A percentile compares a stretch with the other conserved stretches of the same genome.
Evolutionary conservation across 352 stramenopile genomes (phyloP).

Genomic region (Phytophthora palmivora): DNA sequence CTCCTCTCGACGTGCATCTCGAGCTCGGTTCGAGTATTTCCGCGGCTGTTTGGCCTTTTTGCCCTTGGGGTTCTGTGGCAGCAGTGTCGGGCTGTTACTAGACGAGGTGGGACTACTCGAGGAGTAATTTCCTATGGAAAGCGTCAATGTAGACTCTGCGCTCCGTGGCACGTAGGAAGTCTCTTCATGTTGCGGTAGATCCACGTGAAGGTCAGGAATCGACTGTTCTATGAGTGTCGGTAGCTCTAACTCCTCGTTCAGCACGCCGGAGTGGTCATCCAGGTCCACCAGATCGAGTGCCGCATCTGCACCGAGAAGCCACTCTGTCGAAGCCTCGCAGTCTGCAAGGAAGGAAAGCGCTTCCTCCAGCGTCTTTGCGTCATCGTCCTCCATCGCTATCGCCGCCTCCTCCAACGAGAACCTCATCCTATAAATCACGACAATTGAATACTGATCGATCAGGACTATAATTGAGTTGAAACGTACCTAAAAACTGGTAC

Average conservation of each 20-base stretch:
- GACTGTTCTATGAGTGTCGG: slow-evolving; percentile 31
- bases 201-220: slow-evolving; percentile 2
- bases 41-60: slow-evolving; percentile 29
- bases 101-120: slow-evolving; percentile 15
- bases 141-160: background rate
- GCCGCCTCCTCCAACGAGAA: slow-evolving; percentile 6
- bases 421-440: background rate
- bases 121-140: background rate
- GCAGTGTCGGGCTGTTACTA: slow-evolving; percentile 8
- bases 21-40: slow-evolving; percentile 44
- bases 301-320: slow-evolving; percentile 31
- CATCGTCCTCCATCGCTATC: slow-evolving; percentile 20
- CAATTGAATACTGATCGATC: slow-evolving; percentile 21
- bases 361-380: slow-evolving; percentile 42
- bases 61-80: slow-evolving; percentile 15
- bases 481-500: background rate
- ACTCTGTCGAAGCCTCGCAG: slow-evolving; percentile 44
- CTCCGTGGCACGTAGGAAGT: background rate
- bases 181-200: background rate
- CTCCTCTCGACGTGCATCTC: slow-evolving; percentile 41
- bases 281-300: slow-evolving; percentile 23
- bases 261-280: background rate
- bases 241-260: slow-evolving; percentile 30
- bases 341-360: slow-evolving; percentile 50
- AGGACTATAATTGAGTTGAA: background rate